These are phyloP conservation scores for Glaciozyma antarctica DNA, from an alignment of 768 basidiomycete genomes.

Conservation along the genomic window DNA sequence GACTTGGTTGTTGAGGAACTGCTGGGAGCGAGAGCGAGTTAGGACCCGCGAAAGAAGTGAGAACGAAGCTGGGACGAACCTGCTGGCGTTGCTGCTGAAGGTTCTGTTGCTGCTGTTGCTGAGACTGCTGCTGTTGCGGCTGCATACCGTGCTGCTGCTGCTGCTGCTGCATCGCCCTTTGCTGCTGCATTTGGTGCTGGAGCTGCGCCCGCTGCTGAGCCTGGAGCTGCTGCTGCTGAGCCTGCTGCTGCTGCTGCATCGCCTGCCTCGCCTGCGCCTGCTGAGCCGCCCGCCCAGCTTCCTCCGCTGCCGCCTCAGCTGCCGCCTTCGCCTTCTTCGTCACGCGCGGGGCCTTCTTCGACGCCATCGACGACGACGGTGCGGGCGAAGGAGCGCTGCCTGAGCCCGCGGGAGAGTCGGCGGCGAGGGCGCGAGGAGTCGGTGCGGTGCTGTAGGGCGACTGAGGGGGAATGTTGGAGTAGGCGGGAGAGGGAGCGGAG, in stretches of 20 bases:
- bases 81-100: slow-evolving; percentile 10
- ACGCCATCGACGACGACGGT: not conserved
- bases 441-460: not conserved
- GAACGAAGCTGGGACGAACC: not conserved
- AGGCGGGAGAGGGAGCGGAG: slow-evolving; percentile 4
- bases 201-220: too few species aligned
- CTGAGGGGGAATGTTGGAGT: not conserved
- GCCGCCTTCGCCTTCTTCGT: not conserved
- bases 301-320: not conserved
- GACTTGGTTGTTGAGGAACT: too few species aligned
- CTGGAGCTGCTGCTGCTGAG: not conserved
- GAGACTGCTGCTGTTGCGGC: not conserved
- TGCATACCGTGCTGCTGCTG: not conserved
- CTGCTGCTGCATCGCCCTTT: not conserved
- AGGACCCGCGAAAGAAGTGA: not conserved
- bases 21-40: too few species aligned
- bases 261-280: slow-evolving; percentile 3
- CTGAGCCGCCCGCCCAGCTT: not conserved
- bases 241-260: not conserved
- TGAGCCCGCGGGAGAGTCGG: not conserved
- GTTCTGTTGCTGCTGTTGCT: not conserved
- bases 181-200: not conserved
- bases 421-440: not conserved
- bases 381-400: slow-evolving; percentile 1
- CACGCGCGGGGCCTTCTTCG: not conserved